Evolutionary conservation across 176 grass and related monocot species (phyloP), one percentile per base, ranked within the genome.

Genomic region (Oryza meridionalis): DNA sequence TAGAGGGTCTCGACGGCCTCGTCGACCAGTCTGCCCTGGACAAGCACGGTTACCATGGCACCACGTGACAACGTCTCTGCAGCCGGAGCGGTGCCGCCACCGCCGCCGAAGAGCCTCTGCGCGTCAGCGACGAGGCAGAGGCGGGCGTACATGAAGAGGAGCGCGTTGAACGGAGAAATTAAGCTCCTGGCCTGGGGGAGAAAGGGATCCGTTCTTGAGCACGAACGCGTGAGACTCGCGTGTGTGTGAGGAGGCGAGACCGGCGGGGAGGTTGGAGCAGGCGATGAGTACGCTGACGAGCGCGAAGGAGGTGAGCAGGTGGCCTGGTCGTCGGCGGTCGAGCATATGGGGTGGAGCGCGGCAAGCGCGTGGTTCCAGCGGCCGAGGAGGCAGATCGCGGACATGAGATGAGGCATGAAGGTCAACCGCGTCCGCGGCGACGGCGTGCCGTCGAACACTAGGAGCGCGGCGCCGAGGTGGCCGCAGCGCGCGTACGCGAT

Each of bases 141-240:
- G 81, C 94, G 94, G 24, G 95, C 90, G 75, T 97, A 97, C 95
- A 93, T 97, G 72, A 90, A 90, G 24, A 97, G 86, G 16, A 94
- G n/a, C n/a, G n/a, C n/a, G n/a, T n/a, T n/a, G n/a, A n/a, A n/a
- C n/a, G n/a, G n/a, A n/a, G n/a, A n/a, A n/a, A n/a, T n/a, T n/a
- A n/a, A n/a, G n/a, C n/a, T n/a, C n/a, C n/a, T 71, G 9, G 62
- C 72, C 31, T 63, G 26, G 15, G 89, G 86, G 58, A 94, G 61
- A 0, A 27, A 27, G 26, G 26, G 26, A 27, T 27, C 89, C 87
- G 10, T 83, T 84, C 46, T 90, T 91, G 69, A 97, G 86, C 0
- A 79, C 95, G 58, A 91, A 97, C 0, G 78, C 90, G 78, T 97
- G 95, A 2, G 86, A 71, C 81, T 92, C 84, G 35, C 88, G 91